Conservation (phyloP, 2,329 filamentous ascomycete species). For the Tolypocladium capitatum region DNA sequence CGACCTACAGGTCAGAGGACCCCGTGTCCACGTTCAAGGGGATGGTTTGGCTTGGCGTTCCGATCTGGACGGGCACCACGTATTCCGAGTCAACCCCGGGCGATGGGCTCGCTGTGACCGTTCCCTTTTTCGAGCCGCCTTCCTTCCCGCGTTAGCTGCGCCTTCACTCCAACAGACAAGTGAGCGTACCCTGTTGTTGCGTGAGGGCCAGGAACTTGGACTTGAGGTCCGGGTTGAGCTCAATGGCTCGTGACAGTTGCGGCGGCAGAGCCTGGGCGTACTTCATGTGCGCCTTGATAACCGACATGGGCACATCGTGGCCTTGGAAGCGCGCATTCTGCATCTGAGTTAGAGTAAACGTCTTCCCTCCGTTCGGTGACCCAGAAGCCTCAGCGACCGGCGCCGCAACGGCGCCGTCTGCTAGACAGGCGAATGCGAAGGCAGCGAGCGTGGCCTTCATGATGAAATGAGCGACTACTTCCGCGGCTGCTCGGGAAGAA, state of each 20-base stretch:
- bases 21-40: slow-evolving; percentile 59
- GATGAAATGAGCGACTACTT: background rate
- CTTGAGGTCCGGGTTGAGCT: slow-evolving; percentile 10
- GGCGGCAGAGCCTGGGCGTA: slow-evolving; percentile 20
- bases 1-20: slow-evolving; percentile 33
- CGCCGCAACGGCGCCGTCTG: slow-evolving; percentile 1
- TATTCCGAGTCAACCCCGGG: slow-evolving; percentile 39
- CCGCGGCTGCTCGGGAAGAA: background rate
- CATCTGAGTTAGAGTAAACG: slow-evolving; percentile 18
- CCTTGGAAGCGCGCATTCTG: slow-evolving; percentile 19
- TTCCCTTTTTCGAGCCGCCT: slow-evolving; percentile 9
- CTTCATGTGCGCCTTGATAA: slow-evolving; percentile 22
- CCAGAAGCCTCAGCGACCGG: background rate
- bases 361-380: background rate
- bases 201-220: slow-evolving; percentile 9
- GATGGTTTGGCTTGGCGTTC: slow-evolving; percentile 40
- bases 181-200: slow-evolving; percentile 1
- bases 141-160: background rate
- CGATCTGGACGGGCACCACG: slow-evolving; percentile 48
- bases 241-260: slow-evolving; percentile 11
- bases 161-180: background rate
- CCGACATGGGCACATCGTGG: slow-evolving; percentile 17
- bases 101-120: slow-evolving; percentile 14
- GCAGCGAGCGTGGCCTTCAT: slow-evolving; percentile 4
- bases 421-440: slow-evolving; percentile 2